These are phyloP conservation scores for Penicillium psychrofluorescens DNA, from an alignment of 495 filamentous ascomycete species.

Conservation along the genomic window DNA sequence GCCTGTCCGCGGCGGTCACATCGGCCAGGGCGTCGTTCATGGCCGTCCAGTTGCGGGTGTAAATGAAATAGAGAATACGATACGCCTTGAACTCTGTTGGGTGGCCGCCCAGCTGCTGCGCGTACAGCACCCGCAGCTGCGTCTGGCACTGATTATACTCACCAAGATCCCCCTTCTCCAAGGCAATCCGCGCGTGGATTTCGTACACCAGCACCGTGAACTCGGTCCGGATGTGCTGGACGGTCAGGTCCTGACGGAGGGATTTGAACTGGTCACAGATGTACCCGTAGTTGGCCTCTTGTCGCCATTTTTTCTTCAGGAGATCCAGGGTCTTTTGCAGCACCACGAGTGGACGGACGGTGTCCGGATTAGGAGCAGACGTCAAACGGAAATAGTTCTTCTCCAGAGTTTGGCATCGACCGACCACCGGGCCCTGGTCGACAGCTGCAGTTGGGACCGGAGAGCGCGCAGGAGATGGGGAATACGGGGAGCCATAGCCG, in stretches of 20 bases:
- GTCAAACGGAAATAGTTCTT: constrained; percentile 95
- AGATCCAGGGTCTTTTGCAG: constrained; percentile 78
- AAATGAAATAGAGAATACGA: constrained; percentile 99
- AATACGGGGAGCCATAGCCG: constrained; percentile 24
- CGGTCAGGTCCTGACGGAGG: constrained; percentile 92
- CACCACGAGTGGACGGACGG: constrained; percentile 77
- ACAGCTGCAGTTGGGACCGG: constrained; percentile 47
- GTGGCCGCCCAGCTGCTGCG: constrained; percentile 78
- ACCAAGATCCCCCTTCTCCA: constrained; percentile 99
- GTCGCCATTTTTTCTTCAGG: constrained; percentile 89
- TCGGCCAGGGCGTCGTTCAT: constrained; percentile 97
- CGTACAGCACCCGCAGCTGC: constrained; percentile 86
- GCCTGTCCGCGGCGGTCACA: constrained; percentile 94
- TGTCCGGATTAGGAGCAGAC: constrained; percentile 73
- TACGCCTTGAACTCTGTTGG: constrained; percentile 97
- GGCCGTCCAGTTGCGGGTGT: constrained; percentile 95
- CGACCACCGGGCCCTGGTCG: constrained; percentile 72
- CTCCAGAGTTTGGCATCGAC: constrained; percentile 76
- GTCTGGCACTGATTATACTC: constrained; percentile 99
- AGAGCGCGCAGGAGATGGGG: constrained; percentile 50
- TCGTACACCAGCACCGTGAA: constrained; percentile 96
- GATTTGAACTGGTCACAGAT: constrained; percentile 99
- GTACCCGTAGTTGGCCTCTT: constrained; percentile 89
- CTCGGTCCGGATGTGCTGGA: constrained; percentile 91
- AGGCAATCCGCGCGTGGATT: constrained; percentile 92